Percentiles rank a stretch among this genome's conserved stretches.
Conservation (phyloP, 208 protist species). For the Trypanosoma melophagium region DNA sequence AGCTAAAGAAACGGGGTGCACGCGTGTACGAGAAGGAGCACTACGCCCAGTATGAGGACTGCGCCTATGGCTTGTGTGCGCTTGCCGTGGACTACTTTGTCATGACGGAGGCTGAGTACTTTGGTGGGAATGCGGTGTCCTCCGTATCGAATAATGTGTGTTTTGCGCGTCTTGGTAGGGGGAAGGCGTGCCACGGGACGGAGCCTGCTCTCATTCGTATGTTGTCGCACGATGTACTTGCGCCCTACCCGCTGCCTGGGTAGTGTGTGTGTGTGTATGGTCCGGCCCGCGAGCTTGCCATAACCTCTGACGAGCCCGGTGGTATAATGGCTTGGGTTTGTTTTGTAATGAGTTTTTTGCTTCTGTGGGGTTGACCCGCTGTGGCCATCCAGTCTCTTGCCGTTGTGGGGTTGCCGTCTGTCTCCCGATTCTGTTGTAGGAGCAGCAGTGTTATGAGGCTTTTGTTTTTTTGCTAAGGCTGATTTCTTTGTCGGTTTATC, state of each 20-base stretch:
- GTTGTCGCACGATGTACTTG: not conserved
- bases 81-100: slow-evolving; percentile 12
- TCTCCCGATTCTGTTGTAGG: no score
- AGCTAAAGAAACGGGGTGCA: not conserved
- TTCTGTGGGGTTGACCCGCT: no score
- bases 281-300: no score
- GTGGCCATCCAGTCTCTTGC: no score
- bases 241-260: not conserved
- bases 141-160: slow-evolving; percentile 11
- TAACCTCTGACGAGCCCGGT: no score
- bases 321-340: no score
- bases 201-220: slow-evolving; percentile 2
- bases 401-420: no score
- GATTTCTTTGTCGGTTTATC: no score
- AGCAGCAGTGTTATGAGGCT: no score
- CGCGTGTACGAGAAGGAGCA: not conserved
- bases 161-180: slow-evolving; percentile 10
- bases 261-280: not conserved
- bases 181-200: not conserved
- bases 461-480: no score
- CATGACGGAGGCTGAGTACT: not conserved
- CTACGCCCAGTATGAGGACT: not conserved
- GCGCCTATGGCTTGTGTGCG: not conserved
- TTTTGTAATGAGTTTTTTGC: no score
- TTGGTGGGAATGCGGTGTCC: not conserved